Evolutionary conservation across 805 yeast genomes (phyloP), one percentile per base, ranked within the genome.

Genomic region (Dipodascopsis uninucleata): DNA sequence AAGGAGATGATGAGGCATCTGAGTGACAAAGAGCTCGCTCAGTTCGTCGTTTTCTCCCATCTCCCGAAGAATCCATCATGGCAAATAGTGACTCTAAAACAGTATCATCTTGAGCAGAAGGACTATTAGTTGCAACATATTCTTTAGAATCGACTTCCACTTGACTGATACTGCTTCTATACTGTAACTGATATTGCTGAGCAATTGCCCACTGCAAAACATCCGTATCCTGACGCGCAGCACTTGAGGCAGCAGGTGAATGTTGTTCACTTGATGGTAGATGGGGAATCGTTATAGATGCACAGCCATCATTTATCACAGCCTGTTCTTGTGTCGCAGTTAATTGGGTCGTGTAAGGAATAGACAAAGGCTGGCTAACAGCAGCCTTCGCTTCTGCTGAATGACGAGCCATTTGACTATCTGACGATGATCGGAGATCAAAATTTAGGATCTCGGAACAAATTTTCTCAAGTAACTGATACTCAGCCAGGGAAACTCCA

Each of bases 51-150:
- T n/a, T n/a, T n/a, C n/a, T n/a, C n/a, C n/a, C n/a, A n/a, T n/a
- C n/a, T n/a, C n/a, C n/a, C n/a, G n/a, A n/a, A n/a, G n/a, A n/a
- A 17, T 49, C 55, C 55, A 50, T 50, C 38, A 50, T 2, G 25
- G 55, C 55, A 40, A 50, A 50, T 23, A 50, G 29, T 9, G 26
- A 26, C 31, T 49, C 55, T 16, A 50, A 36, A 25, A 47, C 55
- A 23, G 28, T 28, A 23, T 50, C 55, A 5, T 43, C 45, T n/a
- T 6, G 18, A 3, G 12, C 31, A 16, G 9, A 25, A 10, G 24
- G 25, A 5, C 17, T 23, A 23, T 22, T 31, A 24, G 34, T 23
- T 12, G 18, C 26, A 12, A 33, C 20, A 9, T 21, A 32, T 4
- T 24, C 23, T 4, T 33, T 32, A 4, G 23, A 6, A 5, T 20